Conservation (phyloP, 129 eudicot species). For the Silybum marianum region DNA sequence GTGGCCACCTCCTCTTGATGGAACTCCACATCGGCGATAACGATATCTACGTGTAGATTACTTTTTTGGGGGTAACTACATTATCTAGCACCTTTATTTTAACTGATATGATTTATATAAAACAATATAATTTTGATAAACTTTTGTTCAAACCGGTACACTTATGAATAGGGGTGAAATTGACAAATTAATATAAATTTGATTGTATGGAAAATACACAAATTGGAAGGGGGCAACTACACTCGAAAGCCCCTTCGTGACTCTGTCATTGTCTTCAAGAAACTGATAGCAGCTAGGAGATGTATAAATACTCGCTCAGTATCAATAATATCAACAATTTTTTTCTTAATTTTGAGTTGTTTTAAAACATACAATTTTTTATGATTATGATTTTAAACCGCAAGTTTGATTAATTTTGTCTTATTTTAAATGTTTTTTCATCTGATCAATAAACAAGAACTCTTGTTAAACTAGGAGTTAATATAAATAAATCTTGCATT, state of each 20-base stretch:
- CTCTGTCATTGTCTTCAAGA: neutral
- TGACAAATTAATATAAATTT: no score
- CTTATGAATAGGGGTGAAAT: neutral
- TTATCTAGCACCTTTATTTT: neutral
- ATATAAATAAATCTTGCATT: neutral
- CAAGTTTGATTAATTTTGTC: neutral
- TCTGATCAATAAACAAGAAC: neutral
- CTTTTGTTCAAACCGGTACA: neutral
- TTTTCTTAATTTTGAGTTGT: no score
- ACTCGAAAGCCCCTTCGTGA: neutral
- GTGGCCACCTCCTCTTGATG: slow-evolving; percentile 36
- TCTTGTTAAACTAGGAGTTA: neutral
- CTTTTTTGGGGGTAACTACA: neutral
- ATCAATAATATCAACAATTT: no score
- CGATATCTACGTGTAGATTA: neutral
- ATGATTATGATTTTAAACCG: no score
- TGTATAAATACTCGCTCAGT: no score
- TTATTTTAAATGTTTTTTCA: no score
- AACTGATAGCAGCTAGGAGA: no score
- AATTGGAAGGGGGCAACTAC: neutral
- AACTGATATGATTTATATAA: neutral
- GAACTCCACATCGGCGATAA: slow-evolving; percentile 30
- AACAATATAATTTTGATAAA: neutral
- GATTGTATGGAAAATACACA: no score
- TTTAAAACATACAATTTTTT: no score